Conservation (phyloP, 2,329 filamentous ascomycete genomes). For the Massarina eburnea region DNA sequence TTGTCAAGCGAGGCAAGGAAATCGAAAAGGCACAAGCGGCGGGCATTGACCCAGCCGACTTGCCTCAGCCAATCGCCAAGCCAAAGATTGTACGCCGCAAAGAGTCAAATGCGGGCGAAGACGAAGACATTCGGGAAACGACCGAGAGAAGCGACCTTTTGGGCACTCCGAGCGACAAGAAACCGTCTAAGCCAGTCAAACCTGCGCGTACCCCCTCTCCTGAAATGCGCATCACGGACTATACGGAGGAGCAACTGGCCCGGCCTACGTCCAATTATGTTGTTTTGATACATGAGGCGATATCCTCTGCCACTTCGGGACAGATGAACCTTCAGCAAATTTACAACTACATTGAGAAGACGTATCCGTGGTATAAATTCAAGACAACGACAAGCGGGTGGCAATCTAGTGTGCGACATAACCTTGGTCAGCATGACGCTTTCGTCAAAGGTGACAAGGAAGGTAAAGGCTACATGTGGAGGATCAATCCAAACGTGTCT, state of each 20-base stretch:
- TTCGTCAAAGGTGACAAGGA: slow-evolving; percentile 63
- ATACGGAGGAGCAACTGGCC: slow-evolving; percentile 73
- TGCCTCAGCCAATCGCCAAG: slow-evolving; percentile 37
- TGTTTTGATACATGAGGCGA: slow-evolving; percentile 63
- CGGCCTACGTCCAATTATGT: slow-evolving; percentile 68
- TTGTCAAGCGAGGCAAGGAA: slow-evolving; percentile 62
- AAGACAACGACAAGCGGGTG: slow-evolving; percentile 61
- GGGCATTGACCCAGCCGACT: slow-evolving; percentile 40
- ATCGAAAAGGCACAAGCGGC: slow-evolving; percentile 43
- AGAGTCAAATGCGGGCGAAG: slow-evolving; percentile 41
- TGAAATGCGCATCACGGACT: slow-evolving; percentile 63
- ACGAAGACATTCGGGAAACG: slow-evolving; percentile 35
- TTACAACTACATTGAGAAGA: slow-evolving; percentile 64
- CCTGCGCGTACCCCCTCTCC: slow-evolving; percentile 61
- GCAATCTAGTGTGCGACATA: slow-evolving; percentile 69
- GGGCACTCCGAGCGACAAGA: slow-evolving; percentile 43
- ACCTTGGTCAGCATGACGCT: slow-evolving; percentile 59
- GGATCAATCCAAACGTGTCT: slow-evolving; percentile 59
- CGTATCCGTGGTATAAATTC: slow-evolving; percentile 66
- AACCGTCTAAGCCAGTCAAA: slow-evolving; percentile 50
- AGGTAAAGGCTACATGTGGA: slow-evolving; percentile 67
- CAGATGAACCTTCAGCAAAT: slow-evolving; percentile 67
- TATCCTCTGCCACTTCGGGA: slow-evolving; percentile 57
- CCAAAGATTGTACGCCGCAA: slow-evolving; percentile 40
- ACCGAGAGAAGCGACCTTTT: slow-evolving; percentile 41